Evolutionary conservation across 2,329 filamentous ascomycete genomes (phyloP), one percentile per base, ranked within the genome.

Genomic region (Hawksworthiomyces lignivorus): DNA sequence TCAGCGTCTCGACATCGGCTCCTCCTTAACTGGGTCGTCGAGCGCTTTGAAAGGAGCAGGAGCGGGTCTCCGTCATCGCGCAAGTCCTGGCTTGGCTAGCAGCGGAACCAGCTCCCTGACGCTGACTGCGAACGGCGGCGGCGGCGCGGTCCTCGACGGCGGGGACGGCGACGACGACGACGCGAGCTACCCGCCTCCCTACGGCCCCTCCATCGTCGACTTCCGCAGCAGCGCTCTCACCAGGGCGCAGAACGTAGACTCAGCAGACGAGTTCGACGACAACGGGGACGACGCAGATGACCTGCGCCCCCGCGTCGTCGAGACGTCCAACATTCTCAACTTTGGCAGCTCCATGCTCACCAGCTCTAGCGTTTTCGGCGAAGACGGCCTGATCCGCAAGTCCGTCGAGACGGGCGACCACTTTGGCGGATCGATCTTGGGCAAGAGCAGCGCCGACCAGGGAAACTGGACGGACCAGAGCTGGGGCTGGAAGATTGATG

Each of bases 11-110:
- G 85, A 73, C 82, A 82, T 65, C 65, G 71, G 73, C 79, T 87
- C 78, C 78, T 90, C 82, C 81, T 82, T 70, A 73, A 80, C 69
- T 90, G 87, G 86, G 77, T 90, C 81, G 82, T 86, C 85, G 86
- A 87, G 83, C 84, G 83, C 77, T 77, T 86, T 75, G 74, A 73
- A 62, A 75, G 80, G 71, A 86, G 80, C 71, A 75, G 84, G 64
- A 87, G 83, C 72, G 80, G 77, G 64, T 84, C 80, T 63, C 78
- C 81, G 26, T 38, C 44, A 59, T 72, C 72, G 59, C 67, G 75
- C 62, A 73, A 73, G 64, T 71, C 73, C 59, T 80, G 75, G 75
- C 73, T 73, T 65, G 63, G 68, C 58, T 62, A 68, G 56, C 51
- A 58, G 56, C 50, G 56, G 29, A n/a, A 33, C 36, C 21, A 40